A percentile compares a stretch with the other conserved stretches of the same genome.
Evolutionary conservation across 805 yeast species (phyloP).

Genomic region (Starmerella sp.): DNA sequence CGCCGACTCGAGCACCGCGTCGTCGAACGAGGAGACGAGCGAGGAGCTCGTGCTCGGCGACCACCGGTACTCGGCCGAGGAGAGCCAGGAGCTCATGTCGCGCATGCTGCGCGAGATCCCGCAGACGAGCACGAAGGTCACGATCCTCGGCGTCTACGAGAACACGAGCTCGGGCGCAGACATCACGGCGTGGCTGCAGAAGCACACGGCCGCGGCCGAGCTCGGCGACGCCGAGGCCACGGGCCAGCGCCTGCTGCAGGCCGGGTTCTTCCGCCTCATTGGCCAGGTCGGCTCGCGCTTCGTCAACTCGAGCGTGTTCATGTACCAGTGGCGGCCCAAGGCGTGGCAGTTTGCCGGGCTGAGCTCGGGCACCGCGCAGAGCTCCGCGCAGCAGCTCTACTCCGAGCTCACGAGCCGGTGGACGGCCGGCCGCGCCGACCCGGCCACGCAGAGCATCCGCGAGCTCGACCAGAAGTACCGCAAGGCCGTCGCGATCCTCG

Average conservation of each 20-base stretch:
- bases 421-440: conserved; percentile 8
- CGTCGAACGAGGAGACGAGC: conserved; percentile 8
- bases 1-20: neutral
- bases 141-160: conserved; percentile 58
- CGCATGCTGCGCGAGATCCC: conserved; percentile 42
- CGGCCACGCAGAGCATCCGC: conserved; percentile 34
- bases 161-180: conserved; percentile 51
- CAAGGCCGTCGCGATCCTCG: conserved; percentile 46
- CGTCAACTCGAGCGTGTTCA: conserved; percentile 61
- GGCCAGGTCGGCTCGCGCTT: conserved; percentile 52
- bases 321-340: conserved; percentile 69
- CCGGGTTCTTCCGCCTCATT: conserved; percentile 51
- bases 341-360: conserved; percentile 47
- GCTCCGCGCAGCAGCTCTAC: conserved; percentile 9
- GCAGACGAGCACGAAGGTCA: conserved; percentile 44
- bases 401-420: conserved; percentile 14
- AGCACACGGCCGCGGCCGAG: conserved; percentile 35
- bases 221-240: conserved; percentile 53
- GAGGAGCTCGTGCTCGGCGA: conserved; percentile 27
- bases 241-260: conserved; percentile 58
- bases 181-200: conserved; percentile 49
- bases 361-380: conserved; percentile 6
- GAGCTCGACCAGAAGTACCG: conserved; percentile 48
- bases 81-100: conserved; percentile 34
- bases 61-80: conserved; percentile 30